phyloP scores from a whole-genome alignment of 2,329 filamentous ascomycete genomes.

The Lizonia empirigonia region DNA sequence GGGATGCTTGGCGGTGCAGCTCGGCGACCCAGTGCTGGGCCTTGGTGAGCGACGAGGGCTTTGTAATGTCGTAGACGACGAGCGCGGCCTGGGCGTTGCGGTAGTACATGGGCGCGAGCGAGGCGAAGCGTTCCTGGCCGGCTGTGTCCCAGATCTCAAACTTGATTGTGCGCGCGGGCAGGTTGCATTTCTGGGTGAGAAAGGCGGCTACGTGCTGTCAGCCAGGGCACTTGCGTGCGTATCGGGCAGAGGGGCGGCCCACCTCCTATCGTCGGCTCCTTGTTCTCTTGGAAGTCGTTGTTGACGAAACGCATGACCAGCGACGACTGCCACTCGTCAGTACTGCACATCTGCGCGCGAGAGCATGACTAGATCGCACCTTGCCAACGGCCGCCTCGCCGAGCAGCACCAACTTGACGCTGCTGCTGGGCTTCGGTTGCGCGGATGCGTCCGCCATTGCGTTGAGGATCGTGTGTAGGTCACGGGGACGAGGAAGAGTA shows the following conservation, averaged over 20 bases:
- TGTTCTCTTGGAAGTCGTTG: conserved; percentile 99
- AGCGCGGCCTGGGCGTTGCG: conserved; percentile 97
- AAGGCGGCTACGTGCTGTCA: conserved; percentile 75
- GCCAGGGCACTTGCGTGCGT: background rate
- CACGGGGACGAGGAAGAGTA: background rate
- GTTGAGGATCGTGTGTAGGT: conserved; percentile 1
- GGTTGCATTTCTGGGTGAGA: conserved; percentile 97
- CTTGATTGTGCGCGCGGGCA: conserved; percentile 79
- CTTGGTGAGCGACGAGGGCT: conserved; percentile 92
- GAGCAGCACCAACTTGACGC: conserved; percentile 97
- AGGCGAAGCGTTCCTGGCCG: conserved; percentile 96
- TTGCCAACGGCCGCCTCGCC: conserved; percentile 98
- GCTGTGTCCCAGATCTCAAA: conserved; percentile 94
- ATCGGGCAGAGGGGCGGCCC: conserved; percentile 43
- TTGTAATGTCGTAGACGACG: conserved; percentile 98
- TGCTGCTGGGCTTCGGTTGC: conserved; percentile 94
- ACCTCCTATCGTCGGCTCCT: conserved; percentile 99
- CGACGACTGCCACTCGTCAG: conserved; percentile 70
- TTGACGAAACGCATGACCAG: conserved; percentile 98
- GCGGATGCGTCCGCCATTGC: conserved; percentile 72
- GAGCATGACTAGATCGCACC: conserved; percentile 59
- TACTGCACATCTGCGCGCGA: background rate
- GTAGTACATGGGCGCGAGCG: conserved; percentile 98
- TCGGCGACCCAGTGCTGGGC: conserved; percentile 99
- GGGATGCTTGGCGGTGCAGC: conserved; percentile 92